phyloP scores from a whole-genome alignment of 2,329 filamentous ascomycete genomes.

The Penicillium sp. region DNA sequence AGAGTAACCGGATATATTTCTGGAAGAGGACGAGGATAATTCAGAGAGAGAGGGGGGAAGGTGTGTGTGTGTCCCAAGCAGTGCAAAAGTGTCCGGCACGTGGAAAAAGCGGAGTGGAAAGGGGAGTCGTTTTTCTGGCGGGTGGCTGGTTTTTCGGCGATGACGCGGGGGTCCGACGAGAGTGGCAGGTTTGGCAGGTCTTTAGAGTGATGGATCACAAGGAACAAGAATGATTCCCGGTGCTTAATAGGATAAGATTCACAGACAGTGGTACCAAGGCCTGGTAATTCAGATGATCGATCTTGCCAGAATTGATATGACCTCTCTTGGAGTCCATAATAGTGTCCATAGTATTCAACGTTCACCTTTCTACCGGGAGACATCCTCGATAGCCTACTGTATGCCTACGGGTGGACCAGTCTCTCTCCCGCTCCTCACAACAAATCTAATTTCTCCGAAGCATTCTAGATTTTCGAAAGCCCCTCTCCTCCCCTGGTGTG shows the following conservation, averaged over 20 bases:
- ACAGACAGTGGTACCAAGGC: not conserved
- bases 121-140: not conserved
- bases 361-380: not conserved
- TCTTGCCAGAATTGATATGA: not conserved
- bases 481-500: not conserved
- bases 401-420: not conserved
- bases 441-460: not conserved
- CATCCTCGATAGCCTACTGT: not conserved
- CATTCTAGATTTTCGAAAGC: slow-evolving; percentile 1
- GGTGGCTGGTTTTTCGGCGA: slow-evolving; percentile 9
- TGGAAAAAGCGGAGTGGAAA: slow-evolving; percentile 17
- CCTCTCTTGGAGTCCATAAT: not conserved
- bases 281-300: not conserved
- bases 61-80: too few relatives aligned
- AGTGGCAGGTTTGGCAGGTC: not conserved
- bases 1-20: not conserved
- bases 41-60: too few relatives aligned
- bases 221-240: not conserved
- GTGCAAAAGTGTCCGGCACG: slow-evolving; percentile 9
- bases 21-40: not conserved
- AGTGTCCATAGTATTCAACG: not conserved
- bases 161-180: slow-evolving; percentile 11
- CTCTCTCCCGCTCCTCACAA: not conserved
- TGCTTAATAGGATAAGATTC: not conserved
- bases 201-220: not conserved